A percentile compares a stretch with the other conserved stretches of the same genome.
phyloP scores from a whole-genome alignment of 768 basidiomycete species.

The Phlegmacium glaucopus region DNA sequence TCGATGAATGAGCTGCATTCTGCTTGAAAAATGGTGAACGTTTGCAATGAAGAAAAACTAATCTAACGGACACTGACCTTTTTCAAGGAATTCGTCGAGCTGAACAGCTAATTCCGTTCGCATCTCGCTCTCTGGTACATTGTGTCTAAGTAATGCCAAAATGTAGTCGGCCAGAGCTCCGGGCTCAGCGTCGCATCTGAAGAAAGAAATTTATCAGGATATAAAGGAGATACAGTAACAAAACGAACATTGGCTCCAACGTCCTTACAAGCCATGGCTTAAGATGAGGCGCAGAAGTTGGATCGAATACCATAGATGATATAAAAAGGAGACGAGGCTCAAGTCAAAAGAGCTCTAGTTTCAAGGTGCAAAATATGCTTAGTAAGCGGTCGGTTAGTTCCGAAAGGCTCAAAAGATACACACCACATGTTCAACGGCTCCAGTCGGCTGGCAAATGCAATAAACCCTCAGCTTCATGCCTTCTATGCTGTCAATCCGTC shows the following conservation, averaged over 20 bases:
- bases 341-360: not conserved
- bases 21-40: constrained; percentile 19
- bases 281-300: constrained; percentile 59
- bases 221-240: constrained; percentile 7
- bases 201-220: constrained; percentile 15
- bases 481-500: too few species aligned
- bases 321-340: not conserved
- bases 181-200: constrained; percentile 95
- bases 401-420: too few species aligned
- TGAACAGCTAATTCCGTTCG: constrained; percentile 72
- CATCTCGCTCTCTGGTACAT: constrained; percentile 80
- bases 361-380: constrained; percentile 10
- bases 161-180: constrained; percentile 92
- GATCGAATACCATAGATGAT: constrained; percentile 61
- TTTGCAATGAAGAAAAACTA: constrained; percentile 8
- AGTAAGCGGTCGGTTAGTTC: constrained; percentile 8
- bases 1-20: constrained; percentile 79
- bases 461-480: too few species aligned
- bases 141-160: constrained; percentile 88
- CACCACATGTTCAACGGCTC: too few species aligned
- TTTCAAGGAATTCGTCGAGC: constrained; percentile 91
- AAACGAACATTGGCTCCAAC: constrained; percentile 83
- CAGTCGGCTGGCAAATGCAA: too few species aligned
- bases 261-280: constrained; percentile 87
- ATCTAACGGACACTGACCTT: constrained; percentile 46